Evolutionary conservation across 495 filamentous ascomycete species (phyloP).

Genomic region (Hyaloscypha hepaticicola): DNA sequence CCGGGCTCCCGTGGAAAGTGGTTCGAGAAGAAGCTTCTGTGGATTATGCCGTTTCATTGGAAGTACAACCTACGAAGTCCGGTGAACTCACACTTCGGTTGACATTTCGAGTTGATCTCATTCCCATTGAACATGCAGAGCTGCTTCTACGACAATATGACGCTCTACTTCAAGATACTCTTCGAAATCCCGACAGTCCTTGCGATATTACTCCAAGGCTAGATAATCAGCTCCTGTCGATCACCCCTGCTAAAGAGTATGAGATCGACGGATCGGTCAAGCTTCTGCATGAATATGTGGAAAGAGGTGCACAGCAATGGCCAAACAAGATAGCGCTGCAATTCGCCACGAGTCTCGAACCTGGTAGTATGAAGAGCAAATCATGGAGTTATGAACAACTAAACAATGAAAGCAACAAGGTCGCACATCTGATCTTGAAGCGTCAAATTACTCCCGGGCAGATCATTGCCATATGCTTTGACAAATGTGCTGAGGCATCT

Average conservation of each 20-base stretch:
- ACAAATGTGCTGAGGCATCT: slow-evolving; percentile 76
- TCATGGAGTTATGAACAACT: slow-evolving; percentile 64
- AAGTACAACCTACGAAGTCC: slow-evolving; percentile 55
- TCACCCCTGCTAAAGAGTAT: slow-evolving; percentile 49
- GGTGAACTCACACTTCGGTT: slow-evolving; percentile 54
- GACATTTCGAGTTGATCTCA: slow-evolving; percentile 56
- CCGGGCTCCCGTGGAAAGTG: slow-evolving; percentile 42
- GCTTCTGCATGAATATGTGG: slow-evolving; percentile 65
- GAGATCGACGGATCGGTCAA: slow-evolving; percentile 42
- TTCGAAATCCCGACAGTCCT: slow-evolving; percentile 26
- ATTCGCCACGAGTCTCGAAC: slow-evolving; percentile 50
- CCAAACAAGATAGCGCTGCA: slow-evolving; percentile 57
- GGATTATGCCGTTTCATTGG: slow-evolving; percentile 65
- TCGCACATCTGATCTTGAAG: slow-evolving; percentile 53
- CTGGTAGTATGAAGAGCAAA: slow-evolving; percentile 34
- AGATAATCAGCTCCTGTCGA: slow-evolving; percentile 46
- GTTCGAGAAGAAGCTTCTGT: slow-evolving; percentile 54
- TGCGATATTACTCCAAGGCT: slow-evolving; percentile 23
- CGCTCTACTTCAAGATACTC: slow-evolving; percentile 41
- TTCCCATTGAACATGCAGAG: slow-evolving; percentile 62
- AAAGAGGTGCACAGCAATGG: slow-evolving; percentile 39
- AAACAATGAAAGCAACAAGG: slow-evolving; percentile 56
- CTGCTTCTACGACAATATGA: slow-evolving; percentile 64
- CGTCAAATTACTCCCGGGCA: slow-evolving; percentile 41
- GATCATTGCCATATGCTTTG: slow-evolving; percentile 75